Percentiles rank a stretch among this genome's conserved stretches.
phyloP scores from a whole-genome alignment of 257 asterid species.

The Primulina eburnea region DNA sequence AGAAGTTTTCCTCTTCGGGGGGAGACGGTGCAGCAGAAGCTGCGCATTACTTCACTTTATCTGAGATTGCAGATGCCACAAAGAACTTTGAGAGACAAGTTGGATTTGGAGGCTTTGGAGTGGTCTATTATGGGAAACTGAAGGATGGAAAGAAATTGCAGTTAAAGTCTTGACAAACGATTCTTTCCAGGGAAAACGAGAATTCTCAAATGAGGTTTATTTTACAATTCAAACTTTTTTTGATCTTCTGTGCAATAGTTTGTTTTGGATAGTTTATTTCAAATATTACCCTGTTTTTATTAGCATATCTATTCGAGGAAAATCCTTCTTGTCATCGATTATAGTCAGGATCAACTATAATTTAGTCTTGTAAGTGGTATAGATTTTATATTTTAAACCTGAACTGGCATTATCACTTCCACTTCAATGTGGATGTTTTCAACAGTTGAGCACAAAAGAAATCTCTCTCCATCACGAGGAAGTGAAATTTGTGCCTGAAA shows the following conservation, averaged over 20 bases:
- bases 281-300: neutral
- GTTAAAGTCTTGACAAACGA: constrained; percentile 82
- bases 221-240: neutral
- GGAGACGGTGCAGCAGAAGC: constrained; percentile 65
- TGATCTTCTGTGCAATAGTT: neutral
- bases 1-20: constrained; percentile 49
- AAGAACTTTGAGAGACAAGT: constrained; percentile 72
- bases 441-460: neutral
- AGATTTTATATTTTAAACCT: neutral
- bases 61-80: constrained; percentile 85
- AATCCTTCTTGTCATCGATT: neutral
- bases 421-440: neutral
- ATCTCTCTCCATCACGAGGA: neutral
- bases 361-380: too few relatives aligned
- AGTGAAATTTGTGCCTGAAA: neutral
- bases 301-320: neutral
- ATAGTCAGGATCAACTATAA: too few relatives aligned
- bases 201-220: constrained; percentile 85
- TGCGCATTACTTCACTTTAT: constrained; percentile 77
- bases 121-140: constrained; percentile 81
- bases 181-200: constrained; percentile 92
- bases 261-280: neutral
- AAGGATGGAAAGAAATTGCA: constrained; percentile 88
- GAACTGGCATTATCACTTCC: neutral
- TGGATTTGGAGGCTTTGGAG: constrained; percentile 96